Base-by-base conservation (phyloP, 148 eudicot species). In the Fagopyrum tataricum region DNA sequence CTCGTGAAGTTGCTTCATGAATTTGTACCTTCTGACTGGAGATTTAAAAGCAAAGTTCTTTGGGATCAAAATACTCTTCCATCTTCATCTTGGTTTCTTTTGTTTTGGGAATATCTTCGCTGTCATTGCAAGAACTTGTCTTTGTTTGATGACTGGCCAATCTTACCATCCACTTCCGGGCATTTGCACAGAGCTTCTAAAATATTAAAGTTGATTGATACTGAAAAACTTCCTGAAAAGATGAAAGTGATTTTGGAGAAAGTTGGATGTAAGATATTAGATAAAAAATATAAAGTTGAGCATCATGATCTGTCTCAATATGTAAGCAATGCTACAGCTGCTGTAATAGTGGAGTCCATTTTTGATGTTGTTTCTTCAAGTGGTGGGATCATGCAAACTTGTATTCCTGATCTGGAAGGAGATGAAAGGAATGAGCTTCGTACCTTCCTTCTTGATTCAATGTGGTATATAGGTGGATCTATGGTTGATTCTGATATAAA, bases 391-490 rank as follows among this genome's bases (percentile, higher is more conserved):
- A 49, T 46, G 53, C 84, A 81, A 73, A 75, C 72, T n/a, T 77
- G 85, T 80, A 82, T 86, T 82, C 75, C 76, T 76, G 73, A 72
- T 82, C 81, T 95, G 74, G 83, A 80, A 62, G 78, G 78, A 77
- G 86, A 81, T 21, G 97, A 95, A 81, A 92, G 84, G 78, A 89
- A 92, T 76, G 99, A 86, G 81, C 90, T 95, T 71, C 97, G 99
- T 62, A 70, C 42, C 67, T 95, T 90, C 80, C 83, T 95, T 81
- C 88, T 95, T 75, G 93, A 90, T 83, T 88, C 94, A 37, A 85
- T 77, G 75, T 95, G 99, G 99, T 95, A 92, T 78, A 73, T 88
- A 46, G 88, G 94, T 53, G 86, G 86, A 58, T 72, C 56, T 48
- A 86, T 92, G 89, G 80, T 79, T 64, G 88, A 83, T 75, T 82